Percentiles rank a stretch among this genome's conserved stretches.
Evolutionary conservation across 2,329 filamentous ascomycete species (phyloP).

Genomic region (Neofusicoccum sp.): DNA sequence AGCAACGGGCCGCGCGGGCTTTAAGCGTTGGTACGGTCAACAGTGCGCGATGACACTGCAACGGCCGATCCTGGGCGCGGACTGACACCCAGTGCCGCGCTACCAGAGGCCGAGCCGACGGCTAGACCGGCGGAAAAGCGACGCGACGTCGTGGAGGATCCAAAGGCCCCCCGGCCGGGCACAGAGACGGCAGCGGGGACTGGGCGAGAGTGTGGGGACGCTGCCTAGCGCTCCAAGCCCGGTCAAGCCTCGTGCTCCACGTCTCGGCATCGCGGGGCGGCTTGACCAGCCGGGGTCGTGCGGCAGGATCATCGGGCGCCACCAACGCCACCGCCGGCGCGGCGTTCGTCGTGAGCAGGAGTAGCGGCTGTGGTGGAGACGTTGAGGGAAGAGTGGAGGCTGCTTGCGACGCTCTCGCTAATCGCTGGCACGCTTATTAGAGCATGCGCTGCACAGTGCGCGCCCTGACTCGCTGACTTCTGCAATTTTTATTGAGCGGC

Average conservation of each 20-base stretch:
- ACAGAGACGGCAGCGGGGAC: background rate
- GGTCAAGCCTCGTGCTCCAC: slow-evolving; percentile 6
- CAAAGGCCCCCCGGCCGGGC: background rate
- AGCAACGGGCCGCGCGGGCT: background rate
- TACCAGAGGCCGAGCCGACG: too few species aligned
- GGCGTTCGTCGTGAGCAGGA: background rate
- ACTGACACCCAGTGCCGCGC: too few species aligned
- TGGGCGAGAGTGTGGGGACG: background rate
- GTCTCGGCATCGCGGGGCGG: slow-evolving; percentile 17
- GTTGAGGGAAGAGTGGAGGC: background rate
- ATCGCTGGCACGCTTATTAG: background rate
- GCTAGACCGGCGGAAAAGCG: too few species aligned
- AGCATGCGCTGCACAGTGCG: background rate
- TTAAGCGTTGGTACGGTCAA: background rate
- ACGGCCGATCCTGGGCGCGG: too few species aligned
- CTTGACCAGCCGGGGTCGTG: background rate
- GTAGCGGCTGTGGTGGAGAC: background rate
- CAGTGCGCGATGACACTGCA: background rate
- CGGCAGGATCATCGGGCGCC: background rate
- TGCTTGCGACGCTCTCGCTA: background rate
- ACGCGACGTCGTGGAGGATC: too few species aligned
- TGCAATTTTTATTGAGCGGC: too few species aligned
- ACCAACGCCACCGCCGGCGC: background rate
- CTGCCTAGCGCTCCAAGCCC: background rate
- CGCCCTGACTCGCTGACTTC: background rate